Percentiles rank a stretch among this genome's conserved stretches.
Evolutionary conservation across 805 yeast species (phyloP).

Genomic region (Wickerhamiella allomyrinae): DNA sequence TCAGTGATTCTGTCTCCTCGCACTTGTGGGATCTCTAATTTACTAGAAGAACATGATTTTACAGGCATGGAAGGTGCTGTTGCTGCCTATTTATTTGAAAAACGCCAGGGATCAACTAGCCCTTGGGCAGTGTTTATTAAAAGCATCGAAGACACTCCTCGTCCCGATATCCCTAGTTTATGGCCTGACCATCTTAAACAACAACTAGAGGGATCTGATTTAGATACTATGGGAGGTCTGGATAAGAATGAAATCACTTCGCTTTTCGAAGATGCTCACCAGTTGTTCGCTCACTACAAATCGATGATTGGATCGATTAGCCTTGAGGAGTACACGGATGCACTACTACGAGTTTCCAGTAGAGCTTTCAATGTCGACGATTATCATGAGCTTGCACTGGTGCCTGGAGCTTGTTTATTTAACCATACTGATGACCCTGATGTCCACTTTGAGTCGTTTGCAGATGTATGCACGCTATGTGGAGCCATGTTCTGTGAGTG

Average conservation of each 20-base stretch:
- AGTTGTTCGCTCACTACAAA: constrained; percentile 16
- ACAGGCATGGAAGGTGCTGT: constrained; percentile 56
- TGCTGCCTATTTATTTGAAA: constrained; percentile 60
- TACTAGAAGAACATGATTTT: constrained; percentile 44
- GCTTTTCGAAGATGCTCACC: constrained; percentile 26
- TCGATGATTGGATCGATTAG: constrained; percentile 10
- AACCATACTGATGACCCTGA: constrained; percentile 54
- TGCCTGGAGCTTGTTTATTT: constrained; percentile 85
- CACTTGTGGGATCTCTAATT: constrained; percentile 43
- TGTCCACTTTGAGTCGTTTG: constrained; percentile 50
- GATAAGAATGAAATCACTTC: constrained; percentile 31
- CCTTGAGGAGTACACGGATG: constrained; percentile 27
- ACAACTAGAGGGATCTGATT: constrained; percentile 45
- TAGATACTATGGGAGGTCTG: constrained; percentile 44
- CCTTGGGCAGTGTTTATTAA: constrained; percentile 67
- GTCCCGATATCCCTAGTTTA: constrained; percentile 41
- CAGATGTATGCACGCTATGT: constrained; percentile 38
- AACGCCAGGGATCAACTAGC: constrained; percentile 39
- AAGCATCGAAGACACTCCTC: constrained; percentile 29
- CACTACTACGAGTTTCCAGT: constrained; percentile 52
- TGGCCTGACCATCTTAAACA: constrained; percentile 43
- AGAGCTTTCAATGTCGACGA: constrained; percentile 73
- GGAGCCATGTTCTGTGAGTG: constrained; percentile 35
- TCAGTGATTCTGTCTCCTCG: constrained; percentile 21
- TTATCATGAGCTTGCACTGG: constrained; percentile 59